Evolutionary conservation across 768 basidiomycete species (phyloP).

Genomic region (Guyanaporus albipodus): DNA sequence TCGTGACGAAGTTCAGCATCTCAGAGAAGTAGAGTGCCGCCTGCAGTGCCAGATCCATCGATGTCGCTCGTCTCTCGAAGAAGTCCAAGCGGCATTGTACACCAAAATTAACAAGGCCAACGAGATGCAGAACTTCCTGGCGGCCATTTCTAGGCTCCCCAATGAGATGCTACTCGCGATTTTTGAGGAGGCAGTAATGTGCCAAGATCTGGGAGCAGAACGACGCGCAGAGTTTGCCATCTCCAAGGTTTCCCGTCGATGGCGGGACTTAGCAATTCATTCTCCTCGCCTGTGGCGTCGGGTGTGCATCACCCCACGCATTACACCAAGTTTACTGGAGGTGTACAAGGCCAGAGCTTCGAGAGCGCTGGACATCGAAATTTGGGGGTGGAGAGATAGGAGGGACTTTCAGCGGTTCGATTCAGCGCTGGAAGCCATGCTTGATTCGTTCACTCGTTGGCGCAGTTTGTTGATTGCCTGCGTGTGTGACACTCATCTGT

Average conservation of each 20-base stretch:
- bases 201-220: conserved; percentile 20
- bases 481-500: conserved; percentile 29
- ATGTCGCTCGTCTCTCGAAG: conserved; percentile 11
- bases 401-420: conserved; percentile 31
- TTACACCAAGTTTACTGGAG: conserved; percentile 19
- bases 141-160: conserved; percentile 27
- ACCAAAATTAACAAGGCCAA: conserved; percentile 23
- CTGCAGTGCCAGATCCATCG: conserved; percentile 17
- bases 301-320: conserved; percentile 23
- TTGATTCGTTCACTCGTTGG: conserved; percentile 27
- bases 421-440: conserved; percentile 21
- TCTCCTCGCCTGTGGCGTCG: conserved; percentile 30
- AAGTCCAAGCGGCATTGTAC: conserved; percentile 14
- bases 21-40: conserved; percentile 12
- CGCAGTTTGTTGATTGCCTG: conserved; percentile 25
- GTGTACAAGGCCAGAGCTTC: conserved; percentile 24
- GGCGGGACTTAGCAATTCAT: conserved; percentile 30
- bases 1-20: conserved; percentile 16
- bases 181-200: conserved; percentile 29
- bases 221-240: conserved; percentile 23
- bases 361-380: conserved; percentile 26
- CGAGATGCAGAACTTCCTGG: conserved; percentile 29
- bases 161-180: conserved; percentile 30
- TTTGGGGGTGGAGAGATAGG: conserved; percentile 30
- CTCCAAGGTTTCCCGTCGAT: conserved; percentile 31